These are phyloP conservation scores for Eucalyptus brandiana DNA, from an alignment of 345 rosid species.

Conservation along the genomic window DNA sequence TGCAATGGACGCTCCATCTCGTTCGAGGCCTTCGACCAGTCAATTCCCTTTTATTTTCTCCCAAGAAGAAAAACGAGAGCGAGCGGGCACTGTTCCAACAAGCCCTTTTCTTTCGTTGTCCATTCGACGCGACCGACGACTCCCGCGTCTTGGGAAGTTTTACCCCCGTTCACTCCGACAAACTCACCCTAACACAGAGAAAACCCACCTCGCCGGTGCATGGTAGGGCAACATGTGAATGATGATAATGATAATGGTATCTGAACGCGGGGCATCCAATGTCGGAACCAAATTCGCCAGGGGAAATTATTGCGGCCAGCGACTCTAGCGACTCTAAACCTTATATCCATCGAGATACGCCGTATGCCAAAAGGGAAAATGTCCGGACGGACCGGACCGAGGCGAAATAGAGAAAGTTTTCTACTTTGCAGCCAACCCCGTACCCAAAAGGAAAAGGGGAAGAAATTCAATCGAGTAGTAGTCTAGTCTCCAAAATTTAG, in stretches of 20 bases:
- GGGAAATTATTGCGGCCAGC: not conserved
- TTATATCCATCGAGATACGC: not conserved
- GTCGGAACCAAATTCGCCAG: not conserved
- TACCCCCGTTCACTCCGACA: not conserved
- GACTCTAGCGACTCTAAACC: not conserved
- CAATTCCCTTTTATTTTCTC: not conserved
- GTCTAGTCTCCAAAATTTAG: not conserved
- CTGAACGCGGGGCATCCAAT: not conserved
- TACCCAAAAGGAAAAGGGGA: not conserved
- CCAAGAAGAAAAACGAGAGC: not conserved
- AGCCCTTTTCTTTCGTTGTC: not conserved
- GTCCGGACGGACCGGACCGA: not conserved
- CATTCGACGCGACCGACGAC: not conserved
- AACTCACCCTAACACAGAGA: not conserved
- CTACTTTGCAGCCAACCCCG: not conserved
- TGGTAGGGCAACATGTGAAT: not conserved
- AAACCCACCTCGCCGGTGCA: not conserved
- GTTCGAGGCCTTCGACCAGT: not conserved
- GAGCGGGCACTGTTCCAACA: not conserved
- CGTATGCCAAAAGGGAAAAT: not conserved
- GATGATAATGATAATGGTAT: not conserved
- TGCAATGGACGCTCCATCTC: not conserved
- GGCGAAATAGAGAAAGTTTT: not conserved
- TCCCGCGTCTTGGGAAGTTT: not conserved
- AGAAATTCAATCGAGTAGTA: not conserved